These are phyloP conservation scores for Fusarium sp. DNA, from an alignment of 2,329 filamentous ascomycete species.

Conservation along the genomic window DNA sequence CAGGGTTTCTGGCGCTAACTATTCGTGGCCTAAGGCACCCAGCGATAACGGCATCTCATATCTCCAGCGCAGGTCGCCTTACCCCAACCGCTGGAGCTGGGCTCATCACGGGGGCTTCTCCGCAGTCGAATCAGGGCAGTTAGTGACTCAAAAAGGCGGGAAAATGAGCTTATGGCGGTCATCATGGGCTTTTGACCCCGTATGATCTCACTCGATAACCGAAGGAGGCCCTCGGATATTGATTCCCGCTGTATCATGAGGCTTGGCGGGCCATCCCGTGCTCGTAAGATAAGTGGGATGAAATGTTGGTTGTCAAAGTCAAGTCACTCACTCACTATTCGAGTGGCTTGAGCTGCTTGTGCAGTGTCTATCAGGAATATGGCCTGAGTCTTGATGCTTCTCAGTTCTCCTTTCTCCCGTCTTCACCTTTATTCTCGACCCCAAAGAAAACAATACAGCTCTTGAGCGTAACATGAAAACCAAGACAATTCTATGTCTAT, in stretches of 20 bases:
- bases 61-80: slow-evolving; percentile 4
- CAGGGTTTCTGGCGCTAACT: slow-evolving; percentile 44
- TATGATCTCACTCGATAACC: slow-evolving; percentile 4
- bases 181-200: slow-evolving; percentile 9
- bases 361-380: slow-evolving; percentile 30
- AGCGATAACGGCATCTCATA: slow-evolving; percentile 43
- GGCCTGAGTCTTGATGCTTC: slow-evolving; percentile 6
- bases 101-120: slow-evolving; percentile 40
- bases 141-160: slow-evolving; percentile 39
- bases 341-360: slow-evolving; percentile 6
- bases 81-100: slow-evolving; percentile 26
- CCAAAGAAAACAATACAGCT: slow-evolving; percentile 8
- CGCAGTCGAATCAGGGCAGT: slow-evolving; percentile 31
- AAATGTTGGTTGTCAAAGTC: slow-evolving; percentile 10
- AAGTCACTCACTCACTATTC: slow-evolving; percentile 15
- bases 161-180: slow-evolving; percentile 8
- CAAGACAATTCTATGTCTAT: slow-evolving; percentile 39
- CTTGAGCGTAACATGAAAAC: slow-evolving; percentile 10
- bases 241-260: slow-evolving; percentile 19
- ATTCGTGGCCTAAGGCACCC: slow-evolving; percentile 51
- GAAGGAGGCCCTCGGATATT: slow-evolving; percentile 14
- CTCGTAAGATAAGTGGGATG: slow-evolving; percentile 29
- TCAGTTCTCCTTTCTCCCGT: slow-evolving; percentile 12
- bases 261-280: slow-evolving; percentile 26
- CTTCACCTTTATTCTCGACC: slow-evolving; percentile 21